These are phyloP conservation scores for Dictyostelium capitatum DNA, from an alignment of 78 protist species.

Conservation along the genomic window DNA sequence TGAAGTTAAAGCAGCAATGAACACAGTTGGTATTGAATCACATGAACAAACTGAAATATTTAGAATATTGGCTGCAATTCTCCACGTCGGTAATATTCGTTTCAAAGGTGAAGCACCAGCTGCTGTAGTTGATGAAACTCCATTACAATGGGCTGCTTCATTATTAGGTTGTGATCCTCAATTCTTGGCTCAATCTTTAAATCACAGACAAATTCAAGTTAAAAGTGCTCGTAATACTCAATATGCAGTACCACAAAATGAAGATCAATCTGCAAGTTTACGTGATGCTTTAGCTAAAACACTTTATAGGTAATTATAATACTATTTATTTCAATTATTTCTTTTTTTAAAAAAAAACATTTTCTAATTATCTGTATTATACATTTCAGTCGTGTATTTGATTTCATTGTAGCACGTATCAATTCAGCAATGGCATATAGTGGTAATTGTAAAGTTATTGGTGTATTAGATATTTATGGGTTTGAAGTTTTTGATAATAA, in stretches of 20 bases:
- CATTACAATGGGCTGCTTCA: constrained; percentile 72
- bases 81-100: constrained; percentile 85
- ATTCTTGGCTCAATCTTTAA: constrained; percentile 78
- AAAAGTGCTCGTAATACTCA: constrained; percentile 78
- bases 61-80: constrained; percentile 85
- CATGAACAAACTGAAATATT: constrained; percentile 79
- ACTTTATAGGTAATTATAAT: no score
- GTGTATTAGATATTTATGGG: constrained; percentile 95
- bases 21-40: constrained; percentile 61
- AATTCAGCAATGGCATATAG: constrained; percentile 84
- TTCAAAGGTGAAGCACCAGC: constrained; percentile 86
- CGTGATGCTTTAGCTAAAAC: constrained; percentile 95
- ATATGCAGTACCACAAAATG: constrained; percentile 84
- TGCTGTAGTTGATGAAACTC: constrained; percentile 38
- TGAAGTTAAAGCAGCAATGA: constrained; percentile 74
- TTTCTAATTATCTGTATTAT: no score
- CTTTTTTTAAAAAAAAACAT: no score
- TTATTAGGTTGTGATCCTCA: constrained; percentile 64
- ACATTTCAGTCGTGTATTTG: constrained; percentile 90
- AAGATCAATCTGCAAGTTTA: constrained; percentile 85
- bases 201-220: constrained; percentile 78
- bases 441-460: constrained; percentile 86
- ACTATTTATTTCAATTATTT: no score
- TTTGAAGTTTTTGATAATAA: constrained; percentile 93
- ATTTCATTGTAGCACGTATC: constrained; percentile 88